Percentiles rank a stretch among this genome's conserved stretches.
These are phyloP conservation scores for Coniferiporia weirii DNA, from an alignment of 1,284 basidiomycete species.

Conservation along the genomic window DNA sequence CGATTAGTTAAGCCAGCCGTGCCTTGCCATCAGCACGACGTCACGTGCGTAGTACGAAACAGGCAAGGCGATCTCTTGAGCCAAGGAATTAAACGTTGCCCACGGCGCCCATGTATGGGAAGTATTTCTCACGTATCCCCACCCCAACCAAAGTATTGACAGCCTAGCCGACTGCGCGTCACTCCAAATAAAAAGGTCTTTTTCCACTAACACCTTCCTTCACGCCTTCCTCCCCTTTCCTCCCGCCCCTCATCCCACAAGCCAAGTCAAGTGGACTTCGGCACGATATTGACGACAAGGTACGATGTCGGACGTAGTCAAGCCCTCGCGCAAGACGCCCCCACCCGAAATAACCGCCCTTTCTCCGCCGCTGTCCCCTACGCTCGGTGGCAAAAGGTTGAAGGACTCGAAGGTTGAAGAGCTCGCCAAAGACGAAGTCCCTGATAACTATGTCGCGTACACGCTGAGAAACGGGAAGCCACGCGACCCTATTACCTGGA, in stretches of 20 bases:
- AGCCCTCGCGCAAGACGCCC: constrained; percentile 21
- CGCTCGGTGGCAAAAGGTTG: constrained; percentile 7
- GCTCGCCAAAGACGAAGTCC: constrained; percentile 65
- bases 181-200: neutral
- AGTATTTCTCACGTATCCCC: neutral
- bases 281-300: neutral
- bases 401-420: constrained; percentile 32
- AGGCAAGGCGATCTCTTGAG: too few relatives aligned
- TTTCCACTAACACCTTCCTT: neutral
- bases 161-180: neutral
- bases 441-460: constrained; percentile 87
- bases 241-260: neutral
- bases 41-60: too few relatives aligned
- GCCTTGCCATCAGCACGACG: neutral
- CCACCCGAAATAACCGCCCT: constrained; percentile 22
- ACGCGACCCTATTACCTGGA: constrained; percentile 71
- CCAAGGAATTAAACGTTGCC: too few relatives aligned
- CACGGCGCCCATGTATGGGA: neutral
- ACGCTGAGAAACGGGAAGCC: constrained; percentile 74
- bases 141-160: neutral
- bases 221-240: neutral
- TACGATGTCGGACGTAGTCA: constrained; percentile 16
- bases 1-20: neutral
- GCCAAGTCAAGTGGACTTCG: constrained; percentile 6
- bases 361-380: constrained; percentile 22